Evolutionary conservation across 306 rosid genomes (phyloP), one percentile per base, ranked within the genome.

Genomic region (Corylus heterophylla): DNA sequence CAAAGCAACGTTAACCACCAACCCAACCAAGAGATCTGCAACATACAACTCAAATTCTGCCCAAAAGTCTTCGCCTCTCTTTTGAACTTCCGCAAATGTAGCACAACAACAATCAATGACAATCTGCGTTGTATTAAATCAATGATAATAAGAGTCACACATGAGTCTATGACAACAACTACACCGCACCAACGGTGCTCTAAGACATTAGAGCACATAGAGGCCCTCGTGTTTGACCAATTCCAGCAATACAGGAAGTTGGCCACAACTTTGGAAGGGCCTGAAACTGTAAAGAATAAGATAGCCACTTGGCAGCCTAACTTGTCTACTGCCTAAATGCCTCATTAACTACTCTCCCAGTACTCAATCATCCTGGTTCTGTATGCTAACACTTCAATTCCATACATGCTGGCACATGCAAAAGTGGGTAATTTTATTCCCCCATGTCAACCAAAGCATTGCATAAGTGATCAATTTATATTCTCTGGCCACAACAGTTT

Each of bases 11-110:
- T 89, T 97, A 56, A 94, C 97, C 59, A 86, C 98, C 35, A 92
- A 54, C 48, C 97, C 98, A 64, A 94, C 98, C 83, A 92, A 84
- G 73, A 92, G 90, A 87, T 94, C 98, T 18, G 98, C 97, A 71
- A 93, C 92, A 50, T 90, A 92, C 89, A 94, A 81, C 93, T 94
- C 97, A 76, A 92, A 92, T 62, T 92, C 98, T 69, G 90, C 88
- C 98, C 97, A 94, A 67, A 94, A 94, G 79, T 92, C 89, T 85
- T 92, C 87, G 69, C 97, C 97, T 64, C 98, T 88, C 81, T 92
- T 89, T 90, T 89, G 94, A 71, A 89, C 87, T 84, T 94, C 98
- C 1, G 98, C 98, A 86, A 84, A 84, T 5, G 89, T 83, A 69
- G 86, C 82, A 83, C 97, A 94, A 76, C 88, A 82, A 69, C 97